A percentile compares a stretch with the other conserved stretches of the same genome.
Evolutionary conservation across 768 basidiomycete genomes (phyloP).

Genomic region (Lyophyllum semitale): DNA sequence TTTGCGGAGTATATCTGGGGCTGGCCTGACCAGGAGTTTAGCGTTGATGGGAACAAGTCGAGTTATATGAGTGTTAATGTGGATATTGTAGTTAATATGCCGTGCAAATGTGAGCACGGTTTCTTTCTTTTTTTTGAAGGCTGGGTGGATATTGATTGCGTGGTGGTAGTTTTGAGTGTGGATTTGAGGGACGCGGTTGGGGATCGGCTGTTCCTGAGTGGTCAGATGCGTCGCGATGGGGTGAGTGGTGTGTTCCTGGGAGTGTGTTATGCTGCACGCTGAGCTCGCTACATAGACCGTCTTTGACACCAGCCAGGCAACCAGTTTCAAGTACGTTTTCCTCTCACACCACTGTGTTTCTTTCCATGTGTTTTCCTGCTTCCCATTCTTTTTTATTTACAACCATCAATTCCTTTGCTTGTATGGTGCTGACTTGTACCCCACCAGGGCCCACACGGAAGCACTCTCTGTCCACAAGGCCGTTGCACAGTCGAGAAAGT

Average conservation of each 20-base stretch:
- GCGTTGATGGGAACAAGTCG: slow-evolving; percentile 66
- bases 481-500: slow-evolving; percentile 70
- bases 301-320: slow-evolving; percentile 85
- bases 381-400: background rate
- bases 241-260: slow-evolving; percentile 41
- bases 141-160: background rate
- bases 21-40: slow-evolving; percentile 89
- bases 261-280: background rate
- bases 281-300: slow-evolving; percentile 46
- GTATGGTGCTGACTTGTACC: background rate
- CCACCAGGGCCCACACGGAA: slow-evolving; percentile 43
- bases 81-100: slow-evolving; percentile 92
- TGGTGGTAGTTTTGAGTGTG: slow-evolving; percentile 68
- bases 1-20: slow-evolving; percentile 92
- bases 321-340: slow-evolving; percentile 51
- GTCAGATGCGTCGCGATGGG: slow-evolving; percentile 81
- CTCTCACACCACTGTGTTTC: background rate
- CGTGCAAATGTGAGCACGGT: slow-evolving; percentile 89
- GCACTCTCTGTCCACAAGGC: slow-evolving; percentile 71
- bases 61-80: slow-evolving; percentile 84
- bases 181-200: slow-evolving; percentile 94
- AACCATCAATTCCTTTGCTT: background rate
- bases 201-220: slow-evolving; percentile 83
- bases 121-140: background rate
- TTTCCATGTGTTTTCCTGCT: background rate